Evolutionary conservation across 345 rosid genomes (phyloP), one percentile per base, ranked within the genome.

Genomic region (Sonneratia caseolaris): DNA sequence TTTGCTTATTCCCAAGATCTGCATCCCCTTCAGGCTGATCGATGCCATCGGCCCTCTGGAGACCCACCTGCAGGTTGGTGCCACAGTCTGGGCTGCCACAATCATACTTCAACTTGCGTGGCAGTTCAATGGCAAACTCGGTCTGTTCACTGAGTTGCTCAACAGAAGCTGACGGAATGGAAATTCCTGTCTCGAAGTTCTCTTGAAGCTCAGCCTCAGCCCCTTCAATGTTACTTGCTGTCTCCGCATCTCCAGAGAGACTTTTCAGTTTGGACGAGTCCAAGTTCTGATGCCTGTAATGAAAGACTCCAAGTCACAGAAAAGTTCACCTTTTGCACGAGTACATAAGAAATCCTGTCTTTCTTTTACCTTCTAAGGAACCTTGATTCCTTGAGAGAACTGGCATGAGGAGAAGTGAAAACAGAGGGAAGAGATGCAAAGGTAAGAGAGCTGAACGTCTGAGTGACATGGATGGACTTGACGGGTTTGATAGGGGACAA

Each of bases 401-500:
- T 85, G 79, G 83, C 82, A 79, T 92, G 97, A n/a, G 99, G 99
- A 21, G 99, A 92, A 68, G 97, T 84, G 83, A 95, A 95, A 69
- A 95, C 83, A 55, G 97, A 85, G 3, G 97, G 97, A 70, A 89
- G 84, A 18, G 97, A 87, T 55, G 89, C 65, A 70, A 95, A 87
- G 74, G 86, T 86, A 3, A 92, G 83, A 0, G 97, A 85, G 76
- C 84, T 84, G 77, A 87, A 90, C 37, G 90, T 82, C 79, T 90
- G 99, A 51, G 87, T 66, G 69, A 84, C 71, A 71, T 84, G 83
- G 49, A 74, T 64, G n/a, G 99, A 89, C 78, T 84, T 90, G 62
- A 89, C 91, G 14, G 90, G 89, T 73, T 90, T 88, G 82, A 95
- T 95, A 11, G 99, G 99, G 76, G 99, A 95, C 51, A 95, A 96